A percentile compares a stretch with the other conserved stretches of the same genome.
phyloP scores from a whole-genome alignment of 768 basidiomycete genomes.

The Pleurotus giganteus region DNA sequence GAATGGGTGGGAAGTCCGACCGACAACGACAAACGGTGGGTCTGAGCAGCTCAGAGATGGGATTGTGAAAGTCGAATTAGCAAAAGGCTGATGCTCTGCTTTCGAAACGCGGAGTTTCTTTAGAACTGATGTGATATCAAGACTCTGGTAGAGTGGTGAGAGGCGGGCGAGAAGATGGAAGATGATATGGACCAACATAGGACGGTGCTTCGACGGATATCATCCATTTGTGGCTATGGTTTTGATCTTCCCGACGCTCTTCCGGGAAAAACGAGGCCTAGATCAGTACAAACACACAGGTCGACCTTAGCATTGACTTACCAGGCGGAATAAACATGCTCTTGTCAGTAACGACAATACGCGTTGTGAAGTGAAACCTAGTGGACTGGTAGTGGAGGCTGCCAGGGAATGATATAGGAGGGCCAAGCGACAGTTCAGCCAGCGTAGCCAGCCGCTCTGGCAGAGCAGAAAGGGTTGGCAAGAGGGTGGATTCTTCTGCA shows the following conservation, averaged over 20 bases:
- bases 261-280: neutral
- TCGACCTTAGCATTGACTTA: conserved; percentile 17
- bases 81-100: conserved; percentile 15
- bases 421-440: neutral
- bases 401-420: neutral
- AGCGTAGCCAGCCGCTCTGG: neutral
- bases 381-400: neutral
- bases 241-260: conserved; percentile 29
- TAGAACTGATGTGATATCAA: conserved; percentile 46
- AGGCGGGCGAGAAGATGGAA: neutral
- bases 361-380: conserved; percentile 46
- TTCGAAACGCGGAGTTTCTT: conserved; percentile 32
- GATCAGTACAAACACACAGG: neutral
- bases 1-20: conserved; percentile 40
- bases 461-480: neutral
- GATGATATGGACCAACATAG: conserved; percentile 34
- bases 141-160: conserved; percentile 28
- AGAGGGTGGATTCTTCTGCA: neutral
- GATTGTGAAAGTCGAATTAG: conserved; percentile 10
- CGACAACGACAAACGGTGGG: conserved; percentile 47
- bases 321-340: conserved; percentile 46
- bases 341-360: conserved; percentile 46
- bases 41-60: conserved; percentile 20
- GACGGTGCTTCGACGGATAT: conserved; percentile 50
- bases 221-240: conserved; percentile 54